A percentile compares a stretch with the other conserved stretches of the same genome.
Conservation (phyloP, 2,329 filamentous ascomycete species). For the Talaromyces sp. region DNA sequence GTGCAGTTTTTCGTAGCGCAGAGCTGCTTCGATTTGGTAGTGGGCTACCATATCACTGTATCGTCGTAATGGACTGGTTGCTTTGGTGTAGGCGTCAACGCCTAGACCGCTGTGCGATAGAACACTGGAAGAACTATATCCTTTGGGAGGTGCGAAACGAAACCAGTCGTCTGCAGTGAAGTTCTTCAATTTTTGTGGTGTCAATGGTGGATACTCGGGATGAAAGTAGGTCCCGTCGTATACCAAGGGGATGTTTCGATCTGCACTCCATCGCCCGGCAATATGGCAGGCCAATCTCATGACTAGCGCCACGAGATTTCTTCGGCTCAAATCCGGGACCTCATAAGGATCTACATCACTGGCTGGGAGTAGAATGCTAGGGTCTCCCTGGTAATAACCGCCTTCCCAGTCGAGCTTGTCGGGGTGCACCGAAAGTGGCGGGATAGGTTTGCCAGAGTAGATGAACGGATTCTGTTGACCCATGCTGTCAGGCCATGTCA, state of each 20-base stretch:
- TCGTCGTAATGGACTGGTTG: slow-evolving; percentile 57
- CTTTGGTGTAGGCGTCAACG: slow-evolving; percentile 51
- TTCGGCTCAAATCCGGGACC: slow-evolving; percentile 33
- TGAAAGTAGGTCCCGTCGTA: slow-evolving; percentile 36
- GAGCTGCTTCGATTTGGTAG: slow-evolving; percentile 60
- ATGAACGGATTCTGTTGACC: not conserved
- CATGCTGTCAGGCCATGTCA: slow-evolving; percentile 26
- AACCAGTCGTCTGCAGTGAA: slow-evolving; percentile 41
- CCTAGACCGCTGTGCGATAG: slow-evolving; percentile 49
- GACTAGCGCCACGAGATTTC: slow-evolving; percentile 40
- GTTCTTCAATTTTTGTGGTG: slow-evolving; percentile 34
- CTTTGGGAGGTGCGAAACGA: slow-evolving; percentile 30
- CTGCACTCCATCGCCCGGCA: slow-evolving; percentile 31
- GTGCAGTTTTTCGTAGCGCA: slow-evolving; percentile 51
- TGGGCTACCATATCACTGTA: slow-evolving; percentile 58
- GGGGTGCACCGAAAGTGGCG: not conserved
- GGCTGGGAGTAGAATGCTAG: slow-evolving; percentile 34
- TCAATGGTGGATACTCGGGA: slow-evolving; percentile 37
- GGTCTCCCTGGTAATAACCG: slow-evolving; percentile 38
- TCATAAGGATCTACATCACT: slow-evolving; percentile 32
- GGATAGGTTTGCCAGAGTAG: slow-evolving; percentile 3
- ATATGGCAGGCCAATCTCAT: slow-evolving; percentile 52
- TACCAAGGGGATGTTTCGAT: slow-evolving; percentile 33
- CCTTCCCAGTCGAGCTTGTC: slow-evolving; percentile 25
- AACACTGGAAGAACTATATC: slow-evolving; percentile 44